These are phyloP conservation scores for Quercus parvula DNA, from an alignment of 306 rosid species.

Conservation along the genomic window DNA sequence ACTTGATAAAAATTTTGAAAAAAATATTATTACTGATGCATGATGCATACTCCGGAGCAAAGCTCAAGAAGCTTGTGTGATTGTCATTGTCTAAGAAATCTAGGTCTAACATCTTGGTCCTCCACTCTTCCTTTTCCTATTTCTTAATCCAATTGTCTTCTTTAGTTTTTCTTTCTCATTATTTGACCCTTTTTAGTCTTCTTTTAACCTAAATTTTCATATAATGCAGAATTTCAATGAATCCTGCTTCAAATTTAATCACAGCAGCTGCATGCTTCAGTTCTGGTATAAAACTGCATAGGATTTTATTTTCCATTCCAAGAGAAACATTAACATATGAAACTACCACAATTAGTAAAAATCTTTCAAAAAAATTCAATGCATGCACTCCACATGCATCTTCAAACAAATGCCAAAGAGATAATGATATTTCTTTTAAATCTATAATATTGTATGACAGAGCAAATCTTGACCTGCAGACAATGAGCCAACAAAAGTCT, in stretches of 20 bases:
- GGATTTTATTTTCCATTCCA: background rate
- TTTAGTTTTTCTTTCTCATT: background rate
- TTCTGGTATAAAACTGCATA: background rate
- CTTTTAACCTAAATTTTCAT: no score
- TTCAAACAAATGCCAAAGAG: background rate
- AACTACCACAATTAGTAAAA: background rate
- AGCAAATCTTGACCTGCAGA: slow-evolving; percentile 69
- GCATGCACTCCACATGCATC: background rate
- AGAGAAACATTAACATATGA: background rate
- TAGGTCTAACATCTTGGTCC: background rate
- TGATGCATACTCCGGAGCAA: background rate
- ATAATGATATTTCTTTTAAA: background rate
- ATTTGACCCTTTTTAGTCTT: no score
- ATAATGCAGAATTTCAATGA: background rate
- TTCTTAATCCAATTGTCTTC: background rate
- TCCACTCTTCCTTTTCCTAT: background rate
- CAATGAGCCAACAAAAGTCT: slow-evolving; percentile 96
- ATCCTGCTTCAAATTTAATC: background rate
- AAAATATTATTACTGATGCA: background rate
- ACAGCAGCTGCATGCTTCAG: background rate
- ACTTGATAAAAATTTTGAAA: background rate
- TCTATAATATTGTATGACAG: background rate
- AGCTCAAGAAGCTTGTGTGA: background rate
- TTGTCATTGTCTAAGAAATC: background rate
- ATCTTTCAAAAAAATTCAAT: background rate